Percentiles rank a stretch among this genome's conserved stretches.
Evolutionary conservation across 176 grass and related monocot genomes (phyloP).

Genomic region (Juncus effusus): DNA sequence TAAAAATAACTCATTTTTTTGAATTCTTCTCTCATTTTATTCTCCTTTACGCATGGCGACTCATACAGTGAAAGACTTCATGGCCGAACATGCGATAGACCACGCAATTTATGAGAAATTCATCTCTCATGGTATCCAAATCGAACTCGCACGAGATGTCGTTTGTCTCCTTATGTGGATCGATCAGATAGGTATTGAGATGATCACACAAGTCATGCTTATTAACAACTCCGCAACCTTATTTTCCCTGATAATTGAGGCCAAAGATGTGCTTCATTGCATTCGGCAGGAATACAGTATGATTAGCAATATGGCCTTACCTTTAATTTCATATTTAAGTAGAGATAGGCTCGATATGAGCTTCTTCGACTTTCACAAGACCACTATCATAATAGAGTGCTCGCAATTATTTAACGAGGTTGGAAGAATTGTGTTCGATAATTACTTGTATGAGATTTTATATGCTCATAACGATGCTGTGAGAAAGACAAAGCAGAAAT

Average conservation of each 20-base stretch:
- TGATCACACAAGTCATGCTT: neutral
- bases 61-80: slow-evolving; percentile 1
- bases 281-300: neutral
- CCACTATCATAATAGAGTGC: neutral
- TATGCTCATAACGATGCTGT: neutral
- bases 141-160: neutral
- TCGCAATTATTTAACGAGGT: neutral
- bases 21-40: too few relatives aligned
- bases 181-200: neutral
- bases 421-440: slow-evolving; percentile 11
- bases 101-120: slow-evolving; percentile 19
- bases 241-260: slow-evolving; percentile 4
- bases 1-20: too few relatives aligned
- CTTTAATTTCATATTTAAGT: neutral
- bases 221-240: neutral
- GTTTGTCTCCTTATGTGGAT: slow-evolving; percentile 18
- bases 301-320: neutral
- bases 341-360: neutral
- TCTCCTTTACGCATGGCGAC: neutral
- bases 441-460: slow-evolving; percentile 15
- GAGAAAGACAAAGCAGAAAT: neutral
- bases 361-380: neutral
- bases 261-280: neutral
- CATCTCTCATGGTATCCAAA: neutral
- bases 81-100: neutral